Percentiles rank a stretch among this genome's conserved stretches.
These are phyloP conservation scores for Blastobotrys proliferans DNA, from an alignment of 1,139 yeast species.

Conservation along the genomic window DNA sequence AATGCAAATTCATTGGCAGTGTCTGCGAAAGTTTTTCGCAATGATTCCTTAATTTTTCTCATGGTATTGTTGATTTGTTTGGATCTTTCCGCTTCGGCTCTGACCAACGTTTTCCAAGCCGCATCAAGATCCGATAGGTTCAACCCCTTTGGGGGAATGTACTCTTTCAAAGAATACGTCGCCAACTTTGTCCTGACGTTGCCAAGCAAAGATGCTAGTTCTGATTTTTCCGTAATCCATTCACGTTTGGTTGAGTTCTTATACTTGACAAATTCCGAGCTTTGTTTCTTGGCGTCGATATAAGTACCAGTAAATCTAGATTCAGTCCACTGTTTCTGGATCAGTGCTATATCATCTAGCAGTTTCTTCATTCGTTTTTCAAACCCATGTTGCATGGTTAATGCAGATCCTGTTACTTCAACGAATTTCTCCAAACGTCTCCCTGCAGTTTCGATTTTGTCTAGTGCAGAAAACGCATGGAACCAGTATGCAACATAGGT, in stretches of 20 bases:
- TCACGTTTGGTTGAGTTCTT: constrained; percentile 35
- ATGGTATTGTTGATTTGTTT: constrained; percentile 34
- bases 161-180: constrained; percentile 36
- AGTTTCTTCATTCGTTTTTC: constrained; percentile 34
- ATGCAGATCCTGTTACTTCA: constrained; percentile 35
- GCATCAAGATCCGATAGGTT: constrained; percentile 32
- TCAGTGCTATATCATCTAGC: constrained; percentile 27
- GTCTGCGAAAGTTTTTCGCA: constrained; percentile 45
- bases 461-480: constrained; percentile 45
- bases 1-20: constrained; percentile 38
- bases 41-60: constrained; percentile 39
- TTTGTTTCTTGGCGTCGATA: constrained; percentile 33
- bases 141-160: constrained; percentile 36
- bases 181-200: constrained; percentile 40
- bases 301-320: constrained; percentile 33
- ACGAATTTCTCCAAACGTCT: constrained; percentile 39
- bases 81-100: constrained; percentile 36
- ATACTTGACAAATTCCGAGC: constrained; percentile 29
- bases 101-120: constrained; percentile 34
- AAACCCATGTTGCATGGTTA: constrained; percentile 36
- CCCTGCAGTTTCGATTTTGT: constrained; percentile 40
- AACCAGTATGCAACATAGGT: constrained; percentile 66
- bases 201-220: constrained; percentile 36
- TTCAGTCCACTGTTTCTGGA: constrained; percentile 26
- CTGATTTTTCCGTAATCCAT: constrained; percentile 40